Evolutionary conservation across 129 eudicot genomes (phyloP), one percentile per base, ranked within the genome.

Genomic region (Tagetes patula): DNA sequence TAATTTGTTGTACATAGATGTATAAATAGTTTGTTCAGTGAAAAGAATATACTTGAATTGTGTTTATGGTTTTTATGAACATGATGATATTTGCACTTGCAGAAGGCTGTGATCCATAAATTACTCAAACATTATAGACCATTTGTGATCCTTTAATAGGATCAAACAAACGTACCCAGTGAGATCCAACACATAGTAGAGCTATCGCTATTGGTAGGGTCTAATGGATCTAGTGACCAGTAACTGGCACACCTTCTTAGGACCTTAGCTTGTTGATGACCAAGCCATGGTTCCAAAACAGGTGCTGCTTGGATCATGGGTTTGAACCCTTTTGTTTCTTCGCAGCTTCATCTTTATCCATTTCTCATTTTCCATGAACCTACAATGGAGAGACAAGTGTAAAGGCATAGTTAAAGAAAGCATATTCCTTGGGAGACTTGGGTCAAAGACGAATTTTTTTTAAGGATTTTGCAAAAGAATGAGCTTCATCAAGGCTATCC

Each of bases 1-100:
- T 70, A 81, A 78, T 74, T 71, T 71, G 85, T 70, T 73, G 76
- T 52, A 79, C 70, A 56, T 86, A 75, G 74, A 73, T 83, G 80
- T 81, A 78, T 72, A 81, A 64, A 60, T 58, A 72, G 58, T 78
- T 56, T 76, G 77, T 59, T 78, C 12, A 69, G 75, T 78, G 65
- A 67, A 74, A 78, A 55, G 9, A 40, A 61, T 69, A 32, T 69
- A 76, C 69, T 52, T 42, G 46, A 20, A 69, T 47, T 70, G 55
- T 43, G 59, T 31, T 55, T 76, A 38, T 73, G 70, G 40, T 75
- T 67, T 54, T 43, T 39, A 49, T 47, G 1, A 69, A 76, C 37
- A 20, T n/a, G 47, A 68, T 47, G 75, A 69, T 38, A 27, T 58
- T 38, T 40, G 9, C 56, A 10, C 69, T 54, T 40, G 30, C 10